Conservation (phyloP, 495 filamentous ascomycete genomes). For the Lepraria neglecta region DNA sequence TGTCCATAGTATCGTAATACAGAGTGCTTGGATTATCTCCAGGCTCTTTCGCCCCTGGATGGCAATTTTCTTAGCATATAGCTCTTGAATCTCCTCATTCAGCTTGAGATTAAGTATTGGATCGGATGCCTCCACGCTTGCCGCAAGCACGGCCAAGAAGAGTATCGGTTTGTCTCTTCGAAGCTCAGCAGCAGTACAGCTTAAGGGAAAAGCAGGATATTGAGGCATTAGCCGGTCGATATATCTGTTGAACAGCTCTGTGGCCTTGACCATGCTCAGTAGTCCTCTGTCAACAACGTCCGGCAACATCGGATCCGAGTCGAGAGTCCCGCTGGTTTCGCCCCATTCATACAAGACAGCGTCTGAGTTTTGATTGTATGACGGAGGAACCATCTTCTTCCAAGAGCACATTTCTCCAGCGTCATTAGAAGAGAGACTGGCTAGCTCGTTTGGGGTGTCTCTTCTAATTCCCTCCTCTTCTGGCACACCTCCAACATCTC, state of each 20-base stretch:
- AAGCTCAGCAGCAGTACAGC: conserved; percentile 50
- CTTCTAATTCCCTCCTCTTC: not conserved
- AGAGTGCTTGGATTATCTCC: conserved; percentile 70
- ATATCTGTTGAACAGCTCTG: conserved; percentile 50
- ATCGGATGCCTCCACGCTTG: conserved; percentile 44
- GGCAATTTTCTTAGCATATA: conserved; percentile 62
- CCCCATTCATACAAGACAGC: not conserved
- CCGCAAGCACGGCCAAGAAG: conserved; percentile 65
- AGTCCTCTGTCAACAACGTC: conserved; percentile 23
- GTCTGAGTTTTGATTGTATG: not conserved
- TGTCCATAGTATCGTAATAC: conserved; percentile 66
- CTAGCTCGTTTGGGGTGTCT: not conserved
- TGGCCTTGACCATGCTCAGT: conserved; percentile 20
- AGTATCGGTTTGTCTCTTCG: conserved; percentile 60
- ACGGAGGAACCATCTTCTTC: not conserved
- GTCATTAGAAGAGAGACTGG: not conserved
- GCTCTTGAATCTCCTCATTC: conserved; percentile 57
- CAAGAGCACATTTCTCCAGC: not conserved
- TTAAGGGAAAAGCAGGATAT: conserved; percentile 49
- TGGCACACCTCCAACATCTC: conserved; percentile 2
- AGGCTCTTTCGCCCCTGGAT: conserved; percentile 64
- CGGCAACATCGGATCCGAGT: not conserved
- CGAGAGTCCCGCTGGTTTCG: not conserved
- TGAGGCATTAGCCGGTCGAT: conserved; percentile 55
- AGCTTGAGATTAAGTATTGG: conserved; percentile 49